Evolutionary conservation across 2,329 filamentous ascomycete genomes (phyloP).

Genomic region (Drechslerella stenobrocha): DNA sequence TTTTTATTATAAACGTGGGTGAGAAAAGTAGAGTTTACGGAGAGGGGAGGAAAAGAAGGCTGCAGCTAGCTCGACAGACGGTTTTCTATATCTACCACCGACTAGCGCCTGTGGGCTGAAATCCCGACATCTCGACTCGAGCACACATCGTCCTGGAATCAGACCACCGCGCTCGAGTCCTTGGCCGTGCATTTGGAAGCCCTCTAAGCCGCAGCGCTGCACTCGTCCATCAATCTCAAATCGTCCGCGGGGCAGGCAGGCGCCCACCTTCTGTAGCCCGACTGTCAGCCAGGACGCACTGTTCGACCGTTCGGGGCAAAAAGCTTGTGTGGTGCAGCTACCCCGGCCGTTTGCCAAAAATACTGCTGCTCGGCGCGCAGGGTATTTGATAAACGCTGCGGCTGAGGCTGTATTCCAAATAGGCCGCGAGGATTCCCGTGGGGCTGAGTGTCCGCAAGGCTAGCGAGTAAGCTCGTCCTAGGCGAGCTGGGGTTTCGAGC

Average conservation of each 20-base stretch:
- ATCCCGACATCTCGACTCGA: background rate
- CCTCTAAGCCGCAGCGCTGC: background rate
- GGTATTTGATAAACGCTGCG: conserved; percentile 46
- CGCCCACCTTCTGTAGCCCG: too few relatives aligned
- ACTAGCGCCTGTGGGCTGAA: background rate
- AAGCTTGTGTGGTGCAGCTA: conserved; percentile 30
- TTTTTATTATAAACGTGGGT: conserved; percentile 18
- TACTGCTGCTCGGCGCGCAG: conserved; percentile 34
- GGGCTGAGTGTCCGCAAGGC: conserved; percentile 26
- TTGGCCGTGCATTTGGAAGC: conserved; percentile 25
- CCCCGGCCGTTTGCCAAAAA: conserved; percentile 47
- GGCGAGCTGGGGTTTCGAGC: too few relatives aligned
- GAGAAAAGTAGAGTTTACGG: conserved; percentile 5
- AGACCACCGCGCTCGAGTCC: conserved; percentile 24
- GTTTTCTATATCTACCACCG: conserved; percentile 21
- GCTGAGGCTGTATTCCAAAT: conserved; percentile 48
- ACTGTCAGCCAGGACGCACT: background rate
- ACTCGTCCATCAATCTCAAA: too few relatives aligned
- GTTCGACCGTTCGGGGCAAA: conserved; percentile 21
- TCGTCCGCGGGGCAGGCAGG: too few relatives aligned
- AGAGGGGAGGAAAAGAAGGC: background rate
- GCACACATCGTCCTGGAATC: conserved; percentile 26
- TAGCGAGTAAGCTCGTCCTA: too few relatives aligned
- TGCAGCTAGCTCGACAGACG: conserved; percentile 8
- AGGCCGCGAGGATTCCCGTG: conserved; percentile 25